These are phyloP conservation scores for Colletotrichum melonis DNA, from an alignment of 2,329 filamentous ascomycete genomes.

Conservation along the genomic window DNA sequence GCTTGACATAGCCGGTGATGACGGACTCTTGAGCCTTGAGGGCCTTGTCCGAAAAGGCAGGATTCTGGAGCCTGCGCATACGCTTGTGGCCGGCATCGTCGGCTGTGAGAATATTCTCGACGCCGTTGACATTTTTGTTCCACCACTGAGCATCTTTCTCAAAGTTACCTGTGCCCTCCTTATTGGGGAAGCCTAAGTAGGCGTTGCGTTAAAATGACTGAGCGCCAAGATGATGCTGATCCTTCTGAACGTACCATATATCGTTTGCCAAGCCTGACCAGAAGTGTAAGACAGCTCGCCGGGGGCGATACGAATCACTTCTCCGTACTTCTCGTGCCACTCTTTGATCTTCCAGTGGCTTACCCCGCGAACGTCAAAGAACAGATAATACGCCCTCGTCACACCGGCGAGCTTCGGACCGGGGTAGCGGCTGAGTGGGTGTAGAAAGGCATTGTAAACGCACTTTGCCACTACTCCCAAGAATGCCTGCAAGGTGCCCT, in stretches of 20 bases:
- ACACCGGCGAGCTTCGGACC: slow-evolving; percentile 42
- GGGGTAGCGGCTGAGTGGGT: slow-evolving; percentile 45
- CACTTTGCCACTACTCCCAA: slow-evolving; percentile 19
- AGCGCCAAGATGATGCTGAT: not conserved
- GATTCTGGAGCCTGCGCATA: slow-evolving; percentile 40
- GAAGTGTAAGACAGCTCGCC: slow-evolving; percentile 52
- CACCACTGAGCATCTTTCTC: slow-evolving; percentile 33
- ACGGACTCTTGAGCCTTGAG: slow-evolving; percentile 45
- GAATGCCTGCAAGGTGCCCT: not conserved
- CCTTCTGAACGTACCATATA: slow-evolving; percentile 44
- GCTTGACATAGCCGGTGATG: slow-evolving; percentile 42
- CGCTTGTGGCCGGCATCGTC: slow-evolving; percentile 37
- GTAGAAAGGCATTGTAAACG: slow-evolving; percentile 43
- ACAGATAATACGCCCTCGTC: slow-evolving; percentile 28
- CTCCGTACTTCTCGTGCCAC: slow-evolving; percentile 41
- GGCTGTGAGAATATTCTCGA: slow-evolving; percentile 32
- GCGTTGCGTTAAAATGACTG: not conserved
- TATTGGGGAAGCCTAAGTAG: slow-evolving; percentile 15
- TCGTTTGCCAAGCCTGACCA: slow-evolving; percentile 50
- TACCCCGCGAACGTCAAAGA: slow-evolving; percentile 25
- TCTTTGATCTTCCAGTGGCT: slow-evolving; percentile 33
- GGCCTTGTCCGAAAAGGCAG: slow-evolving; percentile 44
- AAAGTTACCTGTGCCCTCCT: slow-evolving; percentile 25
- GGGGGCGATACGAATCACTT: slow-evolving; percentile 53
- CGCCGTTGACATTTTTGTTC: slow-evolving; percentile 34